Conservation (phyloP, 495 filamentous ascomycete species). For the Lentithecium fluviatile region DNA sequence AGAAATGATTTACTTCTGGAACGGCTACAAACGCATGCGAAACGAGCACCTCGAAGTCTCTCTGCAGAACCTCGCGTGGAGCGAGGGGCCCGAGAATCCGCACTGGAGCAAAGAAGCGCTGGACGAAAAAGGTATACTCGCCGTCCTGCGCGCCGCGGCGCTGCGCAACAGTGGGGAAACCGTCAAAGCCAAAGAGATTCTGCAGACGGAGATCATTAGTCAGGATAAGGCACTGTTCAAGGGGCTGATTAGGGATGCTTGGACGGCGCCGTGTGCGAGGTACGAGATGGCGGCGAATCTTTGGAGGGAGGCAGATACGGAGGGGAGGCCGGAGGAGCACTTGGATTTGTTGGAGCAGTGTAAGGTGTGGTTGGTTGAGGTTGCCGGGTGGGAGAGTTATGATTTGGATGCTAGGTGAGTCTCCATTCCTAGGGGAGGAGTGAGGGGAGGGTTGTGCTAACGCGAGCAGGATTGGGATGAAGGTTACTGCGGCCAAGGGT, state of each 20-base stretch:
- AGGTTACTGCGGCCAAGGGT: constrained; percentile 75
- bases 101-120: constrained; percentile 57
- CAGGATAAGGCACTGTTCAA: constrained; percentile 70
- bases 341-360: constrained; percentile 62
- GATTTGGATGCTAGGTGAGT: constrained; percentile 71
- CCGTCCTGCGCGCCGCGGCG: constrained; percentile 66
- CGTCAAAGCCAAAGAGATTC: constrained; percentile 61
- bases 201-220: constrained; percentile 59
- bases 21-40: constrained; percentile 74
- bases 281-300: constrained; percentile 85
- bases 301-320: constrained; percentile 63
- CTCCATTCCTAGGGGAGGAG: not conserved
- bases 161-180: constrained; percentile 60
- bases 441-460: constrained; percentile 12
- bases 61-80: constrained; percentile 64
- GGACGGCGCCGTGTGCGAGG: constrained; percentile 73
- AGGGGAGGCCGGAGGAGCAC: constrained; percentile 46
- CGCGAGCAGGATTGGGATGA: constrained; percentile 62
- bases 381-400: constrained; percentile 79
- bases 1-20: constrained; percentile 98
- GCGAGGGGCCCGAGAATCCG: constrained; percentile 52
- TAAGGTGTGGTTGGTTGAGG: constrained; percentile 71
- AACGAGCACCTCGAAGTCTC: constrained; percentile 62
- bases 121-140: constrained; percentile 73
- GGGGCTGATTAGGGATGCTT: constrained; percentile 74